A percentile compares a stretch with the other conserved stretches of the same genome.
Evolutionary conservation across 495 filamentous ascomycete species (phyloP).

Genomic region (Mycothermus thermophilus): DNA sequence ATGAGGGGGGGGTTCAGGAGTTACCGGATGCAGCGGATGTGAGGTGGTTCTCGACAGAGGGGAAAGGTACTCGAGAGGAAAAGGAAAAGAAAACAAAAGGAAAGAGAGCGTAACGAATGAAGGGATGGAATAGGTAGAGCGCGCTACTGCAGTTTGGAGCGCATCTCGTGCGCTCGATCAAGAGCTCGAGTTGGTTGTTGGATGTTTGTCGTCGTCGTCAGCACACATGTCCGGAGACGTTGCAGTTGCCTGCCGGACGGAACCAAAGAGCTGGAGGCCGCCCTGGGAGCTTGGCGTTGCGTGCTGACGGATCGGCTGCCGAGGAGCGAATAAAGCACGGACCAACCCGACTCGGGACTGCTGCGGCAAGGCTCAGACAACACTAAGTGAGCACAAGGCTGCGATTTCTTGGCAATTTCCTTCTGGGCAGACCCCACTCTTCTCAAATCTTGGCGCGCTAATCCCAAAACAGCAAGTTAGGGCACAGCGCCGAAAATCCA

Average conservation of each 20-base stretch:
- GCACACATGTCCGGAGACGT: too few species aligned
- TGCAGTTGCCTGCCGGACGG: slow-evolving; percentile 2
- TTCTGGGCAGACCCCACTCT: too few species aligned
- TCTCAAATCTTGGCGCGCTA: slow-evolving; percentile 15
- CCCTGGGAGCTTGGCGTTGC: neutral
- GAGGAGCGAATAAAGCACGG: too few species aligned
- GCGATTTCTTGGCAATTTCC: too few species aligned
- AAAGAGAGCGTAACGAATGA: neutral
- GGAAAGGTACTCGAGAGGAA: neutral
- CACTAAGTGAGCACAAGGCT: neutral
- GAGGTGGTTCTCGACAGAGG: neutral
- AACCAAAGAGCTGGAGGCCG: slow-evolving; percentile 1
- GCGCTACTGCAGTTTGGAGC: neutral
- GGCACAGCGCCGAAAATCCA: slow-evolving; percentile 24
- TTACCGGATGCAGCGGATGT: too few species aligned
- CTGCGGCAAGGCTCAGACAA: too few species aligned
- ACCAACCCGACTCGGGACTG: too few species aligned
- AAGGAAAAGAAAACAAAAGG: neutral
- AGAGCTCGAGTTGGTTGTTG: slow-evolving; percentile 1
- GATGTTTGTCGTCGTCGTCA: too few species aligned
- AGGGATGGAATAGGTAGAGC: neutral
- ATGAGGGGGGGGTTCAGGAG: neutral
- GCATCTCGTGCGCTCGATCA: slow-evolving; percentile 2
- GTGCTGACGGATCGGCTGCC: slow-evolving; percentile 11
- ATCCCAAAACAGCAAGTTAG: slow-evolving; percentile 22